Evolutionary conservation across 225 moss, liverwort and hornwort species (phyloP), one percentile per base, ranked within the genome.

Genomic region (Lunularia cruciata): DNA sequence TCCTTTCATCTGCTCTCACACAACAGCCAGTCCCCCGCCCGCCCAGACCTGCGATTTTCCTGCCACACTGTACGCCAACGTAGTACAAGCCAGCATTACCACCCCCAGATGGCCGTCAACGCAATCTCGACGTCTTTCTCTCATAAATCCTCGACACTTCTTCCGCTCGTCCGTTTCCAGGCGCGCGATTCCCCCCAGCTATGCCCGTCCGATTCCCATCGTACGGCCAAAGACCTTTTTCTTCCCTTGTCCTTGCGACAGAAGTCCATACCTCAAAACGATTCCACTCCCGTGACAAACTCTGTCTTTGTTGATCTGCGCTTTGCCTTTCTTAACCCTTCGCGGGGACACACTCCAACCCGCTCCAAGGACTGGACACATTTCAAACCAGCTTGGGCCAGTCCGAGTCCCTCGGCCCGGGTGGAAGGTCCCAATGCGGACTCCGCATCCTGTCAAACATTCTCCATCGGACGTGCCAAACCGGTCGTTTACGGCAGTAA

Each of bases 51-150:
- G 31, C 25, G 28, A 58, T 59, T 20, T 9, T 26, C n/a, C 20
- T 32, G 57, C 70, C 70, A 45, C 57, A 46, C 43, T 40, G 28
- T 8, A 19, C 42, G 43, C 57, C 56, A 39, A 14, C 14, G 0
- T 43, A n/a, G 36, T 23, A n/a, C n/a, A n/a, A 22, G 38, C 54
- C 69, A 65, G 65, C 73, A 66, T 27, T 57, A 57, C 23, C 31
- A 23, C 37, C 66, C 47, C 25, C 19, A 16, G 45, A 26, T 16
- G 57, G 65, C 47, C 65, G 57, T 48, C 65, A 30, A 30, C 11
- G 1, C 43, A 61, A 51, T 58, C 34, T 48, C 36, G 16, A 26
- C 57, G 23, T 46, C 25, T 64, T 65, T 56, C 19, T 14, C 8
- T 40, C 27, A 5, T 38, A 32, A 58, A 58, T 58, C 58, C 58